Evolutionary conservation across 1,284 basidiomycete species (phyloP), one percentile per base, ranked within the genome.

Genomic region (Neonothopanus nambi): DNA sequence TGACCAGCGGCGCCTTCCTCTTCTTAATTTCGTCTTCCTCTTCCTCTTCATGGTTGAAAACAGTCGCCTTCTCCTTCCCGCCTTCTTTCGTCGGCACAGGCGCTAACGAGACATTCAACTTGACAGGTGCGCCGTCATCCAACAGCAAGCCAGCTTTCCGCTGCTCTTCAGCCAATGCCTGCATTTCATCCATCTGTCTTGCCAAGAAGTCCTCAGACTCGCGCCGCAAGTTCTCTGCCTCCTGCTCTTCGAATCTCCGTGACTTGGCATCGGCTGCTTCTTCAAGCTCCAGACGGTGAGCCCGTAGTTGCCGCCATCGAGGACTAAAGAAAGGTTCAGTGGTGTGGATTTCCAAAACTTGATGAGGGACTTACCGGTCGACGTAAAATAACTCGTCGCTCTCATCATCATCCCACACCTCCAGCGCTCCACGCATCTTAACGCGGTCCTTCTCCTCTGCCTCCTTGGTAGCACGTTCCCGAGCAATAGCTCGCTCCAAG

Each of bases 341-440:
- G 37, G 20, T 17, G 46, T 35, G 41, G 21, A 33, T 8, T 33
- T 2, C 4, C 30, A 9, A 33, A 5, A 50, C 33, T n/a, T 8
- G n/a, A 30, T 15, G 37, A 26, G 39, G 12, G 11, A 63, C 74
- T 57, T 59, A 90, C 86, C 92, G 81, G 63, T 96, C 93, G 37
- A 87, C 79, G 63, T 93, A 95, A 71, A 92, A 95, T 23, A 84
- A 64, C 60, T 95, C 93, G 57, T 91, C 89, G 59, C 88, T 89
- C 65, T 93, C 90, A 57, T 95, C 93, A 63, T 96, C 93, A 63
- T 96, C 93, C 90, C 91, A 95, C 1, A 87, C 71, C 55, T 89
- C 87, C 21, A 95, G 72, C 3, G 88, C 78, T 23, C 84, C 77
- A 30, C 81, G 79, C 77, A 91, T 87, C 64, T 89, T 85, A 13